Percentiles rank a stretch among this genome's conserved stretches.
Evolutionary conservation across 305 asterid genomes (phyloP).

Genomic region (Plantago coronopus): DNA sequence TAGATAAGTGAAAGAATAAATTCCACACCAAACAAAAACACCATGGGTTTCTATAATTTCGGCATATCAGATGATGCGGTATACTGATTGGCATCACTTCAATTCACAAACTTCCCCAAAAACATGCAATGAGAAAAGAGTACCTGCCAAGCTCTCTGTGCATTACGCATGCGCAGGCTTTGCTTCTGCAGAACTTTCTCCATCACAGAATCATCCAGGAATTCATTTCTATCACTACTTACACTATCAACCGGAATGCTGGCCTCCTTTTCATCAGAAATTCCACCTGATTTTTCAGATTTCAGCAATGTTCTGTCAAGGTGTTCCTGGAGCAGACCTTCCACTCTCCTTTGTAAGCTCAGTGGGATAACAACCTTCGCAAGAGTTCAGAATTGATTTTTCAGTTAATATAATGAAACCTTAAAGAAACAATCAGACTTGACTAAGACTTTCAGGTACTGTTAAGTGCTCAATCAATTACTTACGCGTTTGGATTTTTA

Average conservation of each 20-base stretch:
- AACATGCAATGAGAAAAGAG: slow-evolving; percentile 11
- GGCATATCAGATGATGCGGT: slow-evolving; percentile 8
- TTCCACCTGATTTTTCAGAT: slow-evolving; percentile 33
- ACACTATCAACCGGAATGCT: slow-evolving; percentile 36
- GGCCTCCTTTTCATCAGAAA: slow-evolving; percentile 33
- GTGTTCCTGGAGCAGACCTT: slow-evolving; percentile 95
- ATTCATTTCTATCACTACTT: slow-evolving; percentile 47
- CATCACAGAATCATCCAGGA: slow-evolving; percentile 86
- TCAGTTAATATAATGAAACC: slow-evolving; percentile 17
- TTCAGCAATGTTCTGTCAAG: slow-evolving; percentile 67
- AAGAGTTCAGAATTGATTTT: neutral
- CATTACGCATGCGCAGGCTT: slow-evolving; percentile 94
- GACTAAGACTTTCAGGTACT: neutral
- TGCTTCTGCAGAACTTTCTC: slow-evolving; percentile 94
- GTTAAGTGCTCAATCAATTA: neutral
- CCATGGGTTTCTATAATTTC: neutral
- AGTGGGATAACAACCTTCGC: slow-evolving; percentile 84
- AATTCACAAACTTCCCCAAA: slow-evolving; percentile 3
- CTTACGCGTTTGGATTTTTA: too few relatives aligned
- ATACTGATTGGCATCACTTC: neutral
- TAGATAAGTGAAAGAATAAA: slow-evolving; percentile 7
- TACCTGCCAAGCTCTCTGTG: slow-evolving; percentile 98
- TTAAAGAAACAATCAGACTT: slow-evolving; percentile 15
- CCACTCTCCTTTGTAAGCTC: slow-evolving; percentile 97
- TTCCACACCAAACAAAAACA: slow-evolving; percentile 1